Evolutionary conservation across 176 grass and related monocot genomes (phyloP), one percentile per base, ranked within the genome.

Genomic region (Saccharum officinarum): DNA sequence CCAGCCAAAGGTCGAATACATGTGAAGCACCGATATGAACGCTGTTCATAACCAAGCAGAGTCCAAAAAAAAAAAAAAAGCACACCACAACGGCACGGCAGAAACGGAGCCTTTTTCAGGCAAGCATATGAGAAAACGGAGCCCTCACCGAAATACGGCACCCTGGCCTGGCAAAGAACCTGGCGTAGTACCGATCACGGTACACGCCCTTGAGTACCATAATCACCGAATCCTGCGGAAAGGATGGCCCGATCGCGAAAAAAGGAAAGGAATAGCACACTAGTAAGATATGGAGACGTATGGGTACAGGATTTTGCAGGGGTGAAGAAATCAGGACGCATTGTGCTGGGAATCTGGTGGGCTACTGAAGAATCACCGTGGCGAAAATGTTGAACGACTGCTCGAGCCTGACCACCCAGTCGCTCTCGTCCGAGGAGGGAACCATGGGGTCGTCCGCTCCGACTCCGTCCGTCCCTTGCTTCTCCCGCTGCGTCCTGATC

Each of bases 1-100:
- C 93, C 91, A 98, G 2, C 96, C 96, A 64, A 98, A 95, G 47
- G 92, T 98, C 84, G 95, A 93, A 28, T 98, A 95, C 87, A 98
- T 3, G 83, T 98, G 96, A 77, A 98, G 89, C 77, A 98, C 93
- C 36, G 96, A 98, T 90, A 98, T 98, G 87, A 95, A 98, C 4
- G 91, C 96, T 98, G 88, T 72, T 62, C 57, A 41, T 14, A 57
- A 71, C 1, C 59, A 79, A 65, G 15, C 20, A 60, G 36, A 67
- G 3, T 12, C n/a, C n/a, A n/a, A n/a, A n/a, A n/a, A n/a, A n/a
- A n/a, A n/a, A n/a, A n/a, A n/a, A n/a, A n/a, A n/a, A n/a, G n/a
- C n/a, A n/a, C n/a, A n/a, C n/a, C 6, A 6, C 9, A 8, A 8
- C 7, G 45, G 10, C 71, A 7, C 7, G 3, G 1, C 33, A 37